Percentiles rank a stretch among this genome's conserved stretches.
phyloP scores from a whole-genome alignment of 352 stramenopile species.

The Phytophthora rubi region DNA sequence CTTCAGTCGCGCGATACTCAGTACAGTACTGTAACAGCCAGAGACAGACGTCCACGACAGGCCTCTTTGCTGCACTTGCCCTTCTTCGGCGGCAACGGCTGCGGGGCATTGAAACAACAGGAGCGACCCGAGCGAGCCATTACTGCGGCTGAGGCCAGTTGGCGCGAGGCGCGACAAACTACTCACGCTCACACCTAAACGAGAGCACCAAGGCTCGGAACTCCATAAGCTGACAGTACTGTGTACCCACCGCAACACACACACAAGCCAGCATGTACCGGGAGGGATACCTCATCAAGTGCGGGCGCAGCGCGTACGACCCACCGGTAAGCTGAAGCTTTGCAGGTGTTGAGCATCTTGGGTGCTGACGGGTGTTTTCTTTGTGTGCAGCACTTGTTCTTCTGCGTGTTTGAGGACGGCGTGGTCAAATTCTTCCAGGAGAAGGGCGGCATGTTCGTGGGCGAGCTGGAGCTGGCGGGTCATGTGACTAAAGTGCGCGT shows the following conservation, averaged over 20 bases:
- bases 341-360: not conserved
- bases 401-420: constrained; percentile 82
- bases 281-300: constrained; percentile 82
- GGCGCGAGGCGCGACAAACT: constrained; percentile 7
- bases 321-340: constrained; percentile 41
- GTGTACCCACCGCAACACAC: not conserved
- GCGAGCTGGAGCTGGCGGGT: constrained; percentile 68
- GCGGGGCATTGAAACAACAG: constrained; percentile 22
- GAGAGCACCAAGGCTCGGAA: constrained; percentile 3
- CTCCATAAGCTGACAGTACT: not conserved
- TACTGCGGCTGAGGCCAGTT: constrained; percentile 20
- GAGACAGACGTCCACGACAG: constrained; percentile 24
- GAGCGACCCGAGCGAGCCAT: constrained; percentile 1
- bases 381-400: constrained; percentile 55
- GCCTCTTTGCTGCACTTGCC: constrained; percentile 5
- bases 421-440: constrained; percentile 78
- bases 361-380: not conserved
- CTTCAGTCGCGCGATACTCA: not conserved
- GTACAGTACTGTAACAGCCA: constrained; percentile 7
- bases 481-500: constrained; percentile 82
- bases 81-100: constrained; percentile 4
- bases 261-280: constrained; percentile 65
- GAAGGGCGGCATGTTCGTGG: constrained; percentile 70
- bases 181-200: constrained; percentile 2
- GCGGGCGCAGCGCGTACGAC: constrained; percentile 54